Conservation (phyloP, 2,329 filamentous ascomycete genomes). For the Nigrospora osmanthi region DNA sequence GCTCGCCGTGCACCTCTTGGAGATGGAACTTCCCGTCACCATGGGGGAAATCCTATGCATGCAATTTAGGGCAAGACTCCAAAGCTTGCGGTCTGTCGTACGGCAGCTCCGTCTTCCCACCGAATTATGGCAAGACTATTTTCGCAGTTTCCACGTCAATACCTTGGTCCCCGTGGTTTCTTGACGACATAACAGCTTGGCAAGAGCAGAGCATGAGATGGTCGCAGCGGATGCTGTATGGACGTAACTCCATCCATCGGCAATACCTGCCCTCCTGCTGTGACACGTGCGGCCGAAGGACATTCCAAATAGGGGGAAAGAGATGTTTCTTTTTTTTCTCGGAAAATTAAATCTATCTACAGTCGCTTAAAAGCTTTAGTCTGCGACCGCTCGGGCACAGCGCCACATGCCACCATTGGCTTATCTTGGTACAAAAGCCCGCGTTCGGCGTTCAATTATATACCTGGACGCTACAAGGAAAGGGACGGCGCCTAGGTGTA, state of each 20-base stretch:
- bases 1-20: neutral
- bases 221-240: neutral
- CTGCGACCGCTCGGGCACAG: too few relatives aligned
- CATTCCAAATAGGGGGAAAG: neutral
- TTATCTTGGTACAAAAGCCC: too few relatives aligned
- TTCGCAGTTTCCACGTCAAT: neutral
- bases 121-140: too few relatives aligned
- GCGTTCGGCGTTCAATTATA: too few relatives aligned
- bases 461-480: too few relatives aligned
- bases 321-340: too few relatives aligned
- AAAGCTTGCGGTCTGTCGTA: neutral
- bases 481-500: too few relatives aligned
- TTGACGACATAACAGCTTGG: neutral
- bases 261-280: neutral
- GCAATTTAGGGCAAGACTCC: neutral
- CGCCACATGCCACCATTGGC: too few relatives aligned
- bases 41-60: neutral
- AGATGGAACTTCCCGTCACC: neutral
- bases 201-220: neutral
- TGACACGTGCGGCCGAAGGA: neutral
- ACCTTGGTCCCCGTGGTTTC: neutral
- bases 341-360: too few relatives aligned
- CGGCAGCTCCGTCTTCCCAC: neutral
- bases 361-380: too few relatives aligned
- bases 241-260: neutral